Evolutionary conservation across 2,329 filamentous ascomycete species (phyloP), one percentile per base, ranked within the genome.

Genomic region (Chrysoporthe austroafricana): DNA sequence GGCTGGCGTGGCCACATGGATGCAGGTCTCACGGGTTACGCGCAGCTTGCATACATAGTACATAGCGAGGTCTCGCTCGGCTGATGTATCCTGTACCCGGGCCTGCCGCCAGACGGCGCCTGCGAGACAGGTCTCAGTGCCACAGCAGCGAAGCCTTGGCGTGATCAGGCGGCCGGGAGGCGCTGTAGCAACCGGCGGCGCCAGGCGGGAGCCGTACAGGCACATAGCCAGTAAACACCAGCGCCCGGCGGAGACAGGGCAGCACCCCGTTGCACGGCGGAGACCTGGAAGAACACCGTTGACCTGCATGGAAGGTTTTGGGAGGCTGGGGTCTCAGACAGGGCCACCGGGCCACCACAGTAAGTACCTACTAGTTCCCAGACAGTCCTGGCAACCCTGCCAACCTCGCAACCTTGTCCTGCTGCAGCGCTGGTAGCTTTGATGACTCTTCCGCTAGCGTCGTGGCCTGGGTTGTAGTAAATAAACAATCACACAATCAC

Each of bases 111-210:
- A 34, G 32, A 39, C 36, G 13, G 32, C 46, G 34, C 60, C 60
- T 8, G n/a, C n/a, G 9, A 16, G 43, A 36, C 60, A 52, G 26
- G 60, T 62, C 60, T 11, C 60, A 36, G 44, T 62, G 26, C 32
- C 60, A 18, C 32, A 16, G 2, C 26, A 16, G 26, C 34, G 42
- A 50, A 5, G 43, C 5, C 16, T 39, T 48, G 34, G 59, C 59
- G 59, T 46, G 42, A 21, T 14, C 36, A 11, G 57, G n/a, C 36
- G 39, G n/a, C 57, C 57, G 57, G 57, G n/a, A 26, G 32, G 59
- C 59, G 43, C 59, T 50, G 32, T 62, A 50, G 59, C 59, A 62
- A 62, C 59, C 43, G 43, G 43, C 21, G 42, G 43, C 43, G 26
- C 34, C 58, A 50, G 13, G 60, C 14, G 7, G 18, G 26, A 26